Evolutionary conservation across 1,284 basidiomycete genomes (phyloP).

Genomic region (Phlebopus sp.): DNA sequence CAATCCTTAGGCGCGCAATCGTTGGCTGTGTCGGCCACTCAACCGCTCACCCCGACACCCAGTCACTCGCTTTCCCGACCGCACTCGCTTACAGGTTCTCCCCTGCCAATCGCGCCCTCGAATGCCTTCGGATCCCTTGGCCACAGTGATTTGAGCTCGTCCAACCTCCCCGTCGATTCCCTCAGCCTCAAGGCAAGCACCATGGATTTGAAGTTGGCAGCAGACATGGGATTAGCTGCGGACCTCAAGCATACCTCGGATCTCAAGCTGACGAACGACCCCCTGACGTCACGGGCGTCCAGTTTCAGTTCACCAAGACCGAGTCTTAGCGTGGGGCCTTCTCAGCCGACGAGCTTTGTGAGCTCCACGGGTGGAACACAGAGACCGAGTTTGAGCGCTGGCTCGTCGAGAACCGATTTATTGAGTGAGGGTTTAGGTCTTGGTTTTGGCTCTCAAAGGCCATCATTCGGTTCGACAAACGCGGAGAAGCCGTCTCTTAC

Average conservation of each 20-base stretch:
- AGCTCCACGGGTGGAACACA: constrained; percentile 21
- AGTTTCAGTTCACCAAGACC: constrained; percentile 25
- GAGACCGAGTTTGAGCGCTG: constrained; percentile 17
- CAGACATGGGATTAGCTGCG: constrained; percentile 22
- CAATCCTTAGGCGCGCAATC: constrained; percentile 17
- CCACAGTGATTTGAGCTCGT: background rate
- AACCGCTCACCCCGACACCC: constrained; percentile 19
- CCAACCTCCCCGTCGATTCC: constrained; percentile 14
- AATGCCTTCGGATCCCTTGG: constrained; percentile 17
- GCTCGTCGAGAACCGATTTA: constrained; percentile 21
- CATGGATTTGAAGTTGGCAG: background rate
- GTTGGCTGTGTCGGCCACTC: constrained; percentile 15
- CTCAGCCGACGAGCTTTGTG: constrained; percentile 26
- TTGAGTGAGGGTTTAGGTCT: constrained; percentile 17
- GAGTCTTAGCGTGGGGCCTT: constrained; percentile 26
- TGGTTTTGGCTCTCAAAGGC: constrained; percentile 19
- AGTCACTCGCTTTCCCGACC: constrained; percentile 24
- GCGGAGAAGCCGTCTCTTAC: constrained; percentile 9
- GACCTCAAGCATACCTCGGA: constrained; percentile 18
- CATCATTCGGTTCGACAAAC: constrained; percentile 18
- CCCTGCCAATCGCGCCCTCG: constrained; percentile 18
- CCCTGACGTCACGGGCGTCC: constrained; percentile 23
- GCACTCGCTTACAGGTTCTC: constrained; percentile 30
- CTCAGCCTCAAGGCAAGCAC: constrained; percentile 15
- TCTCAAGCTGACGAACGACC: constrained; percentile 26